Evolutionary conservation across 352 stramenopile species (phyloP).

Genomic region (Lagenidium sp.): DNA sequence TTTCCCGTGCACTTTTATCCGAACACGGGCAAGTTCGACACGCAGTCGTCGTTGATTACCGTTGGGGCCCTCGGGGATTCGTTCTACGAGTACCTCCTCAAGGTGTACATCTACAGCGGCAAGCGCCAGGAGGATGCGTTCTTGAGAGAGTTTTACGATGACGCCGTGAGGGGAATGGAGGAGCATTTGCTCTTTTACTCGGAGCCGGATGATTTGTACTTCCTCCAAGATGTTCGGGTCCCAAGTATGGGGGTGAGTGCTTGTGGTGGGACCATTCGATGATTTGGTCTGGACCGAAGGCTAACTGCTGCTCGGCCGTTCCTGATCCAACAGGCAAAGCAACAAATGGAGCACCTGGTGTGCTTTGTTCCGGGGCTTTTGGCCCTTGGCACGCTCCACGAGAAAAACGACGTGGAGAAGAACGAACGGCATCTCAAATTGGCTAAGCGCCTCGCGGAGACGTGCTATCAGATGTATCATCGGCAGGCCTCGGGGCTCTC

Average conservation of each 20-base stretch:
- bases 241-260: slow-evolving; percentile 22
- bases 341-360: slow-evolving; percentile 94
- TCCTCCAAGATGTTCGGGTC: slow-evolving; percentile 46
- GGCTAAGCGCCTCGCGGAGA: slow-evolving; percentile 88
- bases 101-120: slow-evolving; percentile 96
- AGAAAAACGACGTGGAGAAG: slow-evolving; percentile 44
- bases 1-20: slow-evolving; percentile 83
- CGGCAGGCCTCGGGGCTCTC: slow-evolving; percentile 88
- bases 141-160: slow-evolving; percentile 89
- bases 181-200: slow-evolving; percentile 83
- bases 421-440: slow-evolving; percentile 80
- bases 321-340: slow-evolving; percentile 9
- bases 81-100: slow-evolving; percentile 99
- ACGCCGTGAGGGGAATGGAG: slow-evolving; percentile 90
- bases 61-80: slow-evolving; percentile 94
- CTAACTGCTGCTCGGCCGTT: too few species aligned
- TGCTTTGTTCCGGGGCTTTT: slow-evolving; percentile 95
- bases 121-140: slow-evolving; percentile 52
- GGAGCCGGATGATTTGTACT: slow-evolving; percentile 50
- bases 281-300: too few species aligned
- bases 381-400: slow-evolving; percentile 84
- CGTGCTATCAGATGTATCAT: slow-evolving; percentile 94
- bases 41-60: slow-evolving; percentile 44
- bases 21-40: slow-evolving; percentile 17
- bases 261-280: too few species aligned